phyloP scores from a whole-genome alignment of 768 basidiomycete species.

The Amanita phalloides region DNA sequence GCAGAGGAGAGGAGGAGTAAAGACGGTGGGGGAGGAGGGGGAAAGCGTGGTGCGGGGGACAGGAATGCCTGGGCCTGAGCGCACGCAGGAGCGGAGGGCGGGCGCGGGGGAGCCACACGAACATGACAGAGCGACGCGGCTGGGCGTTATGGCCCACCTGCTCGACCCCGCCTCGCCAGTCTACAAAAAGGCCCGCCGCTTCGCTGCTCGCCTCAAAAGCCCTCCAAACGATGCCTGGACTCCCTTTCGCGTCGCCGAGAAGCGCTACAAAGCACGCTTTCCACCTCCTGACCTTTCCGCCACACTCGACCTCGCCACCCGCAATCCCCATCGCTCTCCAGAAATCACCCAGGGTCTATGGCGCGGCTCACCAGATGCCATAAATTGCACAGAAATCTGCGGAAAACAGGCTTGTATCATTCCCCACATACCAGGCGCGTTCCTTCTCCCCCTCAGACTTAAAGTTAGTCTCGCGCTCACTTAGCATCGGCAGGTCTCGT shows the following conservation, averaged over 20 bases:
- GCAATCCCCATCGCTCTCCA: constrained; percentile 26
- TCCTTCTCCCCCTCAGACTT: not conserved
- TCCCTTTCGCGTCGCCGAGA: constrained; percentile 69
- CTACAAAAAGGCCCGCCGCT: constrained; percentile 52
- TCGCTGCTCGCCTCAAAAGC: constrained; percentile 47
- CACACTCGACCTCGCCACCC: constrained; percentile 55
- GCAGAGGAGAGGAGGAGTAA: not conserved
- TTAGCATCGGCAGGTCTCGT: constrained; percentile 55
- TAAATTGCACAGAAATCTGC: constrained; percentile 21
- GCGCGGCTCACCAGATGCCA: constrained; percentile 30
- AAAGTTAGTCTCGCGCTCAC: not conserved
- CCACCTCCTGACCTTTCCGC: constrained; percentile 64
- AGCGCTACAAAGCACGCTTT: constrained; percentile 69
- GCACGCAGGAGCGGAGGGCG: constrained; percentile 32
- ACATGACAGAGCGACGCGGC: constrained; percentile 33
- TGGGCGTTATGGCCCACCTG: constrained; percentile 10
- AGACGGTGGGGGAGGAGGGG: not conserved
- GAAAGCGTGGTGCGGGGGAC: constrained; percentile 7
- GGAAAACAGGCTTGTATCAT: constrained; percentile 31
- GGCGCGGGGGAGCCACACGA: constrained; percentile 64
- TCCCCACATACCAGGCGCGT: constrained; percentile 47
- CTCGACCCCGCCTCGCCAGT: constrained; percentile 37
- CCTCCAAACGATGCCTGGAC: constrained; percentile 46
- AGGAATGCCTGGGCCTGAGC: constrained; percentile 13
- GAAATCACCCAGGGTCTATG: constrained; percentile 38